A percentile compares a stretch with the other conserved stretches of the same genome.
Evolutionary conservation across 2,329 filamentous ascomycete species (phyloP).

Genomic region (Colletotrichum costaricense): DNA sequence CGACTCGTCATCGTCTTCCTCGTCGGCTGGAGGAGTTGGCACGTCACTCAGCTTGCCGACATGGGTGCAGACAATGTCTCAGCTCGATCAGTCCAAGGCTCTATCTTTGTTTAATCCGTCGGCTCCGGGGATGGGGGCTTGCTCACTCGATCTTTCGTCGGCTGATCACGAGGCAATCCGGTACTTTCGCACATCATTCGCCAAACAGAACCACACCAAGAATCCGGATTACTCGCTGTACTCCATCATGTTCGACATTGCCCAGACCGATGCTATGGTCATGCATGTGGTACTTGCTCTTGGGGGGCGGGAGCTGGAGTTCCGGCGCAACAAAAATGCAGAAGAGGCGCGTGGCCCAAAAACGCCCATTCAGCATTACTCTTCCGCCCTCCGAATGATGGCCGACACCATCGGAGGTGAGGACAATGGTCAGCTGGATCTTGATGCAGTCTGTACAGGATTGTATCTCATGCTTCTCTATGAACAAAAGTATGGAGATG

Average conservation of each 20-base stretch:
- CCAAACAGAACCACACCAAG: conserved; percentile 49
- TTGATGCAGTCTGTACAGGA: conserved; percentile 45
- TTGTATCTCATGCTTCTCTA: conserved; percentile 51
- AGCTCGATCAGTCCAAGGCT: conserved; percentile 16
- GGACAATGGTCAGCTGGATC: conserved; percentile 38
- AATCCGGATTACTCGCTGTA: conserved; percentile 48
- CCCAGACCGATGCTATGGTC: conserved; percentile 45
- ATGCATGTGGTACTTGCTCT: conserved; percentile 51
- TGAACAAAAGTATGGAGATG: conserved; percentile 51
- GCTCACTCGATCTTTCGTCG: conserved; percentile 41
- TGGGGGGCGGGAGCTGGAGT: conserved; percentile 45
- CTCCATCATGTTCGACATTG: conserved; percentile 48
- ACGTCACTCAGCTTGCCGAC: conserved; percentile 17
- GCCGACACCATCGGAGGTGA: conserved; percentile 42
- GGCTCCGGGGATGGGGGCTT: conserved; percentile 36
- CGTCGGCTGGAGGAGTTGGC: background rate
- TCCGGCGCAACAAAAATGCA: conserved; percentile 36
- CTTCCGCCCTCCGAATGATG: conserved; percentile 45
- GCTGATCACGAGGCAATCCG: conserved; percentile 49
- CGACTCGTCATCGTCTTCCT: conserved; percentile 3
- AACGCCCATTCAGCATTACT: conserved; percentile 44
- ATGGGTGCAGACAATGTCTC: conserved; percentile 9
- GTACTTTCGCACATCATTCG: conserved; percentile 49
- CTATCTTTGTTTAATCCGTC: conserved; percentile 26
- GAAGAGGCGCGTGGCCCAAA: conserved; percentile 16